Base-by-base conservation (phyloP, 208 protist genomes). In the Leishmania tarentolae region DNA sequence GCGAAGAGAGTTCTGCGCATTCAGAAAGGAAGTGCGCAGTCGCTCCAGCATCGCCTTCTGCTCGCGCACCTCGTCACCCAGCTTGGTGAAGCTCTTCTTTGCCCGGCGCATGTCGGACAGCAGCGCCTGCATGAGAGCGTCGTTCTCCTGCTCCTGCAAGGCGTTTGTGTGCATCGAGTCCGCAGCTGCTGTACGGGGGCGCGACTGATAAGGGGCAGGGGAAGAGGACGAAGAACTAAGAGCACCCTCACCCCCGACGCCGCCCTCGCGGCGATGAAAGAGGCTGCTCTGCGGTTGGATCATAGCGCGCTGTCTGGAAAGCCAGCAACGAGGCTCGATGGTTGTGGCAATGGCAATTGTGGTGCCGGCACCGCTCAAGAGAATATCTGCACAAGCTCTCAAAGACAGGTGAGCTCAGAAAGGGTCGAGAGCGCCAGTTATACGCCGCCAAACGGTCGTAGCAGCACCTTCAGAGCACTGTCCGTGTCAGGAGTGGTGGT, bases 201-300 rank as follows among this genome's bases (percentile, higher is more conserved):
- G 40, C 19, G 66, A 9, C 63, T 74, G 76, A 28, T 59, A 40
- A 1, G 82, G 69, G 37, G 63, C 35, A 7, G 76, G 47, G 28
- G 77, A 71, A 9, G 76, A 74, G 13, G 77, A 52, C 11, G 77
- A 40, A 0, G 37, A 63, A 42, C 28, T 66, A 21, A 79, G 35
- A 40, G 50, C 56, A 44, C 35, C 76, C 75, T 56, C 73, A 42
- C 42, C 68, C 8, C 56, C 57, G 2, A 52, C 68, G 50, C 17
- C 73, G 28, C 63, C 72, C 37, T 88, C 79, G 47, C 78, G 88
- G 7, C 90, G 89, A 13, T 90, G 85, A 71, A 94, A 96, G 3
- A 96, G 84, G 0, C 89, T 91, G 75, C 92, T 96, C 63, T 93
- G 88, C 15, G 88, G 90, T 63, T 90, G 87, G 81, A 93, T 92